Base-by-base conservation (phyloP, 495 filamentous ascomycete genomes). In the Paragyromitra xinjiangensis region DNA sequence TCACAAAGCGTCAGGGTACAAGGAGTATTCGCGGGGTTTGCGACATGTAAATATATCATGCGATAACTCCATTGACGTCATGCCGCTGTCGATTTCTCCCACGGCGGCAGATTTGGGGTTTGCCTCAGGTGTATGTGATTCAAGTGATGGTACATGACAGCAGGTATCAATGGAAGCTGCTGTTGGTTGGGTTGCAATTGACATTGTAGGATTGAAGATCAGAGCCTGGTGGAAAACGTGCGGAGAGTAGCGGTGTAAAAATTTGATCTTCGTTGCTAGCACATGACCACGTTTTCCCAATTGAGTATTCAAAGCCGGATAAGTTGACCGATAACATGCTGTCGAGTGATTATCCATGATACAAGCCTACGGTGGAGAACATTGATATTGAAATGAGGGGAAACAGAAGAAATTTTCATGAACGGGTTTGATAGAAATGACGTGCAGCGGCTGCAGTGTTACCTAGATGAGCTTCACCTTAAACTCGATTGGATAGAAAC, bases 281-380 rank as follows among this genome's bases (percentile, higher is more conserved):
- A 61, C 68, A 73, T 77, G 59, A 48, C 63, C 40, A 39, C 5
- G 6, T 26, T 72, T 77, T 77, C 73, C 59, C 29, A 59, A 77
- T 72, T 58, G 50, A 58, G 73, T 55, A 77, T 64, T 29, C 19
- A 24, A 62, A 73, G 61, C 68, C 68, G 66, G 65, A 24, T 37
- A 48, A 71, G 55, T 62, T 53, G 53, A 34, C 37, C n/a, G 29
- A 48, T 59, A 56, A 45, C 22, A 77, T 63, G 26, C 16, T n/a
- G 26, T 34, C 74, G 74, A 77, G 74, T 77, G 74, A 77, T 66
- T 14, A 26, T 51, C 11, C 69, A 73, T 77, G 74, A 77, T 66
- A 77, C 74, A 66, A 34, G 22, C 24, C 22, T 5, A 12, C 11
- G 14, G 56, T 44, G 16, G 45, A 14, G 68, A 9, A 53, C 56